phyloP scores from a whole-genome alignment of 2,329 filamentous ascomycete species.

The Trichoderma polysporum region DNA sequence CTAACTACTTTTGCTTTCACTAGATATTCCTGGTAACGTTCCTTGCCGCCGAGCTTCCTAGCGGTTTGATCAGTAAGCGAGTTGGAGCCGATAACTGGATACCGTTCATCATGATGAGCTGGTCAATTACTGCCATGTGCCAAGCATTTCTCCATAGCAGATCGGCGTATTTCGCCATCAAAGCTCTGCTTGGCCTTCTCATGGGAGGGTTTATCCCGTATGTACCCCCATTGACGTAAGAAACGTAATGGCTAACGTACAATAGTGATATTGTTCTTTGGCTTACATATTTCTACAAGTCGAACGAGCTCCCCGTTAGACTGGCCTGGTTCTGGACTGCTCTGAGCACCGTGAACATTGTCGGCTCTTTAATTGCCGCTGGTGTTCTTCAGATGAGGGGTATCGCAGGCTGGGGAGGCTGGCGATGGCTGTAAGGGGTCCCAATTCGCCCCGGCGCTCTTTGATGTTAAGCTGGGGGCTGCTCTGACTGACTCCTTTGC shows the following conservation, averaged over 20 bases:
- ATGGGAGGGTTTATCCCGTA: conserved; percentile 61
- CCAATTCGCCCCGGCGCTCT: too few species aligned
- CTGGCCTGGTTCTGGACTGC: conserved; percentile 36
- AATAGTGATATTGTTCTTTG: conserved; percentile 34
- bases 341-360: conserved; percentile 28
- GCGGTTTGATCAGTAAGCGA: conserved; percentile 52
- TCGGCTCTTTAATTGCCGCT: conserved; percentile 31
- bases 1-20: conserved; percentile 23
- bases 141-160: conserved; percentile 33
- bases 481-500: conserved; percentile 21
- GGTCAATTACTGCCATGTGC: conserved; percentile 37
- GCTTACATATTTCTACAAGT: conserved; percentile 36
- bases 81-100: conserved; percentile 51
- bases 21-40: conserved; percentile 50
- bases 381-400: conserved; percentile 33
- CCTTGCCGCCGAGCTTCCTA: conserved; percentile 54
- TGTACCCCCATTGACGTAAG: not conserved
- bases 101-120: conserved; percentile 44
- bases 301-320: conserved; percentile 32
- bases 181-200: conserved; percentile 45
- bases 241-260: not conserved
- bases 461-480: conserved; percentile 45
- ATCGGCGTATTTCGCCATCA: conserved; percentile 35
- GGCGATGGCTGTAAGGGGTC: conserved; percentile 28
- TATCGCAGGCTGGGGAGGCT: conserved; percentile 35